Conservation (phyloP, 2,329 filamentous ascomycete genomes). For the Ilyonectria sp. region DNA sequence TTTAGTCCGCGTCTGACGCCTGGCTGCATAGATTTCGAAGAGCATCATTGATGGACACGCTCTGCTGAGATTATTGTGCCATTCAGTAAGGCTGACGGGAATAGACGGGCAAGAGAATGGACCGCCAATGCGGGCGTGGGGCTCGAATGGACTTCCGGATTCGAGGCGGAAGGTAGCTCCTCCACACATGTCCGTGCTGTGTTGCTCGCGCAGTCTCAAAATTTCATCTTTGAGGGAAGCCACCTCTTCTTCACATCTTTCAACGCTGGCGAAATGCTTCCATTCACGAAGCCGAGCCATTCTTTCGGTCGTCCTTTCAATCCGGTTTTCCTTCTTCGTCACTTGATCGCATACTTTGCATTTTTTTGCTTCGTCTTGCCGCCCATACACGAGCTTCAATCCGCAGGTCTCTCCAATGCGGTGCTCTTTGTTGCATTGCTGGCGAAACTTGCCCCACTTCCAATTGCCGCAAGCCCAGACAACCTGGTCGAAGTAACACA, state of each 20-base stretch:
- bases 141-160: slow-evolving; percentile 8
- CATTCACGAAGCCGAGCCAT: slow-evolving; percentile 18
- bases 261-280: slow-evolving; percentile 15
- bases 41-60: neutral
- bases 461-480: slow-evolving; percentile 35
- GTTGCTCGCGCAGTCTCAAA: slow-evolving; percentile 9
- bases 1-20: neutral
- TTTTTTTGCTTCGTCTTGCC: slow-evolving; percentile 44
- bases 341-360: slow-evolving; percentile 19
- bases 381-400: slow-evolving; percentile 77
- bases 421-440: slow-evolving; percentile 85
- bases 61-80: neutral
- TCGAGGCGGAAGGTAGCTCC: slow-evolving; percentile 9
- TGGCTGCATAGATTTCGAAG: slow-evolving; percentile 10
- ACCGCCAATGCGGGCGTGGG: neutral
- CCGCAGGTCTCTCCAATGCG: slow-evolving; percentile 86
- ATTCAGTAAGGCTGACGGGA: slow-evolving; percentile 7
- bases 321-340: slow-evolving; percentile 13
- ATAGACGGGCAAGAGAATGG: slow-evolving; percentile 5
- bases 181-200: slow-evolving; percentile 15
- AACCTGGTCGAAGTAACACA: slow-evolving; percentile 40
- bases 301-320: slow-evolving; percentile 20
- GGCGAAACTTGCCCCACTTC: slow-evolving; percentile 68
- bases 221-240: slow-evolving; percentile 3
- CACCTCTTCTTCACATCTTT: slow-evolving; percentile 15